phyloP scores from a whole-genome alignment of 176 grass and related monocot genomes.

The Rhynchospora breviuscula region DNA sequence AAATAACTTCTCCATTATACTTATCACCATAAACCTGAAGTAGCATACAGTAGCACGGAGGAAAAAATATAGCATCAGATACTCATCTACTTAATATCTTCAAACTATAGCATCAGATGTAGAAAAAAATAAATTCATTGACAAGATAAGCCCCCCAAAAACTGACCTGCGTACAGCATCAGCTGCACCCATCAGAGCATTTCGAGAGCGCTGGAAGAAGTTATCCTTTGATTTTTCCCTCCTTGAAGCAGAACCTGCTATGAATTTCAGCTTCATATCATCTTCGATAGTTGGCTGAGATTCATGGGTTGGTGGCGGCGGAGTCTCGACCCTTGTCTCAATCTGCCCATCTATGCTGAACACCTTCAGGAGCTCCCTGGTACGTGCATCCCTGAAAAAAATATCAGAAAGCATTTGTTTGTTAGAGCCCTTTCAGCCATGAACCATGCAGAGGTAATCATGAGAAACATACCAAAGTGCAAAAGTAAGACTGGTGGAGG shows the following conservation, averaged over 20 bases:
- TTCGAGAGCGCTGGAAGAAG: slow-evolving; percentile 91
- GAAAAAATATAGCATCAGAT: background rate
- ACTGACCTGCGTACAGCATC: slow-evolving; percentile 56
- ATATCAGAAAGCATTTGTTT: background rate
- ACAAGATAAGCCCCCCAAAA: background rate
- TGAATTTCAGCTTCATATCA: slow-evolving; percentile 65
- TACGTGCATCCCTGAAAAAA: slow-evolving; percentile 71
- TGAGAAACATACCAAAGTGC: slow-evolving; percentile 65
- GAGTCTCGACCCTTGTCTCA: slow-evolving; percentile 43
- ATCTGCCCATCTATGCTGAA: slow-evolving; percentile 82
- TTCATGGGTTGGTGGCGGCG: slow-evolving; percentile 31
- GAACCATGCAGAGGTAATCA: background rate
- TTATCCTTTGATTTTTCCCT: slow-evolving; percentile 87
- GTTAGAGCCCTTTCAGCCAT: background rate
- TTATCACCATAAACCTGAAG: too few species aligned
- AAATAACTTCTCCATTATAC: too few species aligned
- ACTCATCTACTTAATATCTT: background rate
- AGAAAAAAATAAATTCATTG: background rate
- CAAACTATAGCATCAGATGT: background rate
- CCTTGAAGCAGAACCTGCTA: slow-evolving; percentile 45
- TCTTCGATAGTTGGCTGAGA: slow-evolving; percentile 68
- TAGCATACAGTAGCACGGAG: too few species aligned
- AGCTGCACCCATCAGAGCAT: slow-evolving; percentile 85
- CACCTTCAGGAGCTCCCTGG: slow-evolving; percentile 86
- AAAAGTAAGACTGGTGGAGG: slow-evolving; percentile 63